Base-by-base conservation (phyloP, 192 early-diverging fungal genomes). In the Backusella morwellensis region DNA sequence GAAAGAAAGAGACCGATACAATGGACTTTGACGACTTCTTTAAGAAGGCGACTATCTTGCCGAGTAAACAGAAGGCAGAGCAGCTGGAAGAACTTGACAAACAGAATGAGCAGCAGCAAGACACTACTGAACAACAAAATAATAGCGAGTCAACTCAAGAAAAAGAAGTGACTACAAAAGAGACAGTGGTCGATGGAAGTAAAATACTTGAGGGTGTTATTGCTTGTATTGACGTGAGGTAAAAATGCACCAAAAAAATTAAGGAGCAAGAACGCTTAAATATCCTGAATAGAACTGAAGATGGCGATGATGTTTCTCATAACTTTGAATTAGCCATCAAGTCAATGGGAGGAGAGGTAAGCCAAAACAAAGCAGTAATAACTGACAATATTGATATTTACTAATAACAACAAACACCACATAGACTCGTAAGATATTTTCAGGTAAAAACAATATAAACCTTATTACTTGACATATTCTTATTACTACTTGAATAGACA, bases 321-420 rank as follows among this genome's bases (percentile, higher is more conserved):
- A 78, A 78, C 50, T 78, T 82, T 72, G 80, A 82, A 67, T 63
- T 35, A 35, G 73, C 70, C 41, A 35, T 82, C 34, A 52, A 73
- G 32, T 70, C 69, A 4, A 78, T 82, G 80, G 80, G 80, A 35
- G 80, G 69, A 42, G 78, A 82, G 77, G 80, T 82, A 78, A 67
- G 35, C 2, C 12, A 23, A 72, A 72, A 66, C 0, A 66, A 41
- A 41, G 17, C 44, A 70, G 6, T n/a, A 29, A n/a, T 0, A 29
- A 26, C 56, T 21, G 29, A 12, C 12, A 29, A 29, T 63, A 32
- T 32, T 32, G 32, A 32, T 32, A 3, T 32, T 32, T 32, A 63
- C 19, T 29, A 14, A 63, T 4, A 63, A 12, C 1, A 59, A 8
- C 7, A 59, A 23, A 9, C 21, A 14, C 9, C 11, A 17, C 3